Evolutionary conservation across 176 grass and related monocot species (phyloP), one percentile per base, ranked within the genome.

Genomic region (Metroxylon sagu): DNA sequence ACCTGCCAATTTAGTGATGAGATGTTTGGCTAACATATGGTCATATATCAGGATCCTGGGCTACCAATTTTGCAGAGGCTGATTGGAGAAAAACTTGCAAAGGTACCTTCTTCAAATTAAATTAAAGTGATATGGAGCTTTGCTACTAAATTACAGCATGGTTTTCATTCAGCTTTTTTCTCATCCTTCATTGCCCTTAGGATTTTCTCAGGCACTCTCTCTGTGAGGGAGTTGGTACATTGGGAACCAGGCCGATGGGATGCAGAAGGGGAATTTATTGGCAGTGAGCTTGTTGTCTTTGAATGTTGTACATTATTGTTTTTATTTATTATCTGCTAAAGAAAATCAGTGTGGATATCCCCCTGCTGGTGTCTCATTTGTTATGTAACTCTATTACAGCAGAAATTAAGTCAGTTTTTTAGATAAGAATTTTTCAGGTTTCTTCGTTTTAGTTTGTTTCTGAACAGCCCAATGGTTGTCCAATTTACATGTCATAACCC

Each of bases 231-330:
- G 81, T 91, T 16, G 17, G 67, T 29, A 56, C 84, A 60, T 77
- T 97, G 15, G 93, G 87, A 65, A 53, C 72, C 0, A 88, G 85
- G 87, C 10, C 92, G 87, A 3, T 97, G 92, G 92, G 63, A 83
- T 87, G 56, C 59, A 39, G 25, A 21, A 10, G 92, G 81, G 1
- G 58, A 68, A 39, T 91, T 91, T 52, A 50, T 83, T 21, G 71
- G 55, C 23, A 21, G 29, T 8, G 6, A 73, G 3, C 54, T 14
- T 61, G 16, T 23, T 23, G 21, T 0, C 21, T 23, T 23, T 23
- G 21, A 23, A 23, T 23, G 21, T 23, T 23, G 21, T 23, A 23
- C 21, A 23, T 23, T 23, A 23, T 23, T 23, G 1, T 23, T 23
- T 23, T 23, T 23, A 23, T 23, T 23, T 23, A 23, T 23, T 23